A percentile compares a stretch with the other conserved stretches of the same genome.
Evolutionary conservation across 2,329 filamentous ascomycete genomes (phyloP).

Genomic region (Raffaelea arxii): DNA sequence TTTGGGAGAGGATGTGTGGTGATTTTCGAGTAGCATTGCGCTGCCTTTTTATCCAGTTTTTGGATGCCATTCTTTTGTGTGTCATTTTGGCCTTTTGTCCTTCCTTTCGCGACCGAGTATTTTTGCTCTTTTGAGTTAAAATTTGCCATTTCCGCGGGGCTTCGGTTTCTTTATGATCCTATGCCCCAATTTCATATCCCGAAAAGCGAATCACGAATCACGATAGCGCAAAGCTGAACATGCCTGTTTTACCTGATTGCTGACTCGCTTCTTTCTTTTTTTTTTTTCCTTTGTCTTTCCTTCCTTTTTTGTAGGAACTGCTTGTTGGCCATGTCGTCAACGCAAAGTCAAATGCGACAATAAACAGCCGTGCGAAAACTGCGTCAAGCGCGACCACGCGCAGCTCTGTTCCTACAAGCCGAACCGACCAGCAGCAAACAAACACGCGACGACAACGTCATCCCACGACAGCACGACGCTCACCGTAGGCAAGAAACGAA

Average conservation of each 20-base stretch:
- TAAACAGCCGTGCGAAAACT: constrained; percentile 59
- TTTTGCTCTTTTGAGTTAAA: too few relatives aligned
- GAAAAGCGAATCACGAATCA: background rate
- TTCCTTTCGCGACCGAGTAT: too few relatives aligned
- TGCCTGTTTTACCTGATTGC: too few relatives aligned
- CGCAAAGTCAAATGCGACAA: constrained; percentile 63
- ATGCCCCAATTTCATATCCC: constrained; percentile 2
- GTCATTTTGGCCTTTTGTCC: background rate
- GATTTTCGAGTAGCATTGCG: background rate
- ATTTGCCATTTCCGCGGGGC: background rate
- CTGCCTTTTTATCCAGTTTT: background rate
- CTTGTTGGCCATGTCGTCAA: constrained; percentile 59
- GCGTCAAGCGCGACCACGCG: constrained; percentile 55
- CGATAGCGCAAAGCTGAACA: background rate
- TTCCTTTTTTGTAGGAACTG: constrained; percentile 35
- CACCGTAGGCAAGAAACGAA: constrained; percentile 27
- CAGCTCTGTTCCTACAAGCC: constrained; percentile 59
- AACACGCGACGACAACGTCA: constrained; percentile 20
- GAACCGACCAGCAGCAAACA: constrained; percentile 36
- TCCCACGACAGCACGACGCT: constrained; percentile 11
- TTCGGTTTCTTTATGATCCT: background rate
- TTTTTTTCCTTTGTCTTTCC: background rate
- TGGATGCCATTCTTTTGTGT: background rate
- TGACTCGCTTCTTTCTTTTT: too few relatives aligned
- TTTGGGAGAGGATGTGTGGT: background rate